Evolutionary conservation across 192 early-diverging fungal genomes (phyloP), one percentile per base, ranked within the genome.

Genomic region (Lunasporangiospora selenospora): DNA sequence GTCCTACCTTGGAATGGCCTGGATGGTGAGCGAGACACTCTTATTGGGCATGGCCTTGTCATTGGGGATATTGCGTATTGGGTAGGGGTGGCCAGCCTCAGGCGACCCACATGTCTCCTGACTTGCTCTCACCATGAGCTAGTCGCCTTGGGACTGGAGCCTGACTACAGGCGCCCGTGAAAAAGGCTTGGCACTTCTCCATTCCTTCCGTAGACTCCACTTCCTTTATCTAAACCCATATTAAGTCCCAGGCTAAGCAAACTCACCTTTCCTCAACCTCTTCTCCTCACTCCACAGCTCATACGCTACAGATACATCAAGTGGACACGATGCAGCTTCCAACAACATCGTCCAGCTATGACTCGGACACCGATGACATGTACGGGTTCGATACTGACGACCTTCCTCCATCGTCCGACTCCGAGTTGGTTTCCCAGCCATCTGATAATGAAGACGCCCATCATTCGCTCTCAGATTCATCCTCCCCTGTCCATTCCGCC

Each of bases 401-500:
- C 4, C 23, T 47, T 12, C 58, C 19, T 21, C 58, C 52, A 18
- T 62, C 67, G 6, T 62, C 69, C 10, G 60, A 73, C 45, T 73
- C 69, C 9, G 69, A 73, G 34, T 41, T 63, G 6, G 42, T 73
- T 48, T 73, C 69, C 16, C 69, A 73, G 38, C 58, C 60, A 4
- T 73, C 69, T 10, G 69, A 73, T 42, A 63, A 52, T 41, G 69
- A 73, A 16, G 59, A 58, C 32, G 47, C 13, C 9, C 5, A 13
- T 15, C 56, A 13, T 21, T 52, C 48, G 23, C 53, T 30, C 26
- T 58, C 58, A 2, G 24, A 6, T 8, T 51, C 58, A 1, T n/a
- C 48, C 47, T 42, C 43, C 5, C 46, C 37, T 30, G 0, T 30
- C 7, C 21, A 26, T 12, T 58, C 49, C 21, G 11, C 56, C 26